phyloP scores from a whole-genome alignment of 2,329 filamentous ascomycete genomes.

The Stagonosporopsis cucurbitacearum region DNA sequence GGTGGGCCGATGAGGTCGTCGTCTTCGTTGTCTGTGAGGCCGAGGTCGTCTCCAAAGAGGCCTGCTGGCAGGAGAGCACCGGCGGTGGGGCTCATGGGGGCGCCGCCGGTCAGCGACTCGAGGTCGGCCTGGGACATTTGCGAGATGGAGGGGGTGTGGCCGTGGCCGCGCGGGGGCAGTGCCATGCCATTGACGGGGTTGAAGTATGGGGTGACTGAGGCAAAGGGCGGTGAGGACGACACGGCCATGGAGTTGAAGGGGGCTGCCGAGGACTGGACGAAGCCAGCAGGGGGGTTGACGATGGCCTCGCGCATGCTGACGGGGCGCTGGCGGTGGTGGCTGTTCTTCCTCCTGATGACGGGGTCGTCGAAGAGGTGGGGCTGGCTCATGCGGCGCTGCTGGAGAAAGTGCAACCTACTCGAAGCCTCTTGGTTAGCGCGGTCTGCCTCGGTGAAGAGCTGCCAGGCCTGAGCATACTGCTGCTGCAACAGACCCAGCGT shows the following conservation, averaged over 20 bases:
- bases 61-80: slow-evolving; percentile 75
- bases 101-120: slow-evolving; percentile 66
- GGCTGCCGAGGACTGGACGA: slow-evolving; percentile 47
- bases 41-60: slow-evolving; percentile 68
- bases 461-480: slow-evolving; percentile 51
- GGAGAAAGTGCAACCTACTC: slow-evolving; percentile 51
- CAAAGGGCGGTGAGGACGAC: slow-evolving; percentile 61
- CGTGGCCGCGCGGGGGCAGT: slow-evolving; percentile 45
- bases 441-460: slow-evolving; percentile 45
- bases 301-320: slow-evolving; percentile 49
- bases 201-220: slow-evolving; percentile 58
- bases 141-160: slow-evolving; percentile 52
- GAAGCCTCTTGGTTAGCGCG: slow-evolving; percentile 48
- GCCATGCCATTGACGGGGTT: slow-evolving; percentile 70
- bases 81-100: slow-evolving; percentile 78
- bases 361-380: slow-evolving; percentile 48
- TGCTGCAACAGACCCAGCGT: slow-evolving; percentile 62
- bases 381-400: slow-evolving; percentile 48
- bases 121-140: slow-evolving; percentile 70
- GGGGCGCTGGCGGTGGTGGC: slow-evolving; percentile 50
- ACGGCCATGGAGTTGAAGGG: slow-evolving; percentile 56
- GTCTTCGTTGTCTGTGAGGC: slow-evolving; percentile 50
- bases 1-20: slow-evolving; percentile 39
- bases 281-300: slow-evolving; percentile 39
- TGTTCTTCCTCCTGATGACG: slow-evolving; percentile 50